Evolutionary conservation across 768 basidiomycete genomes (phyloP).

Genomic region (Cantharellus cinnabarinus): DNA sequence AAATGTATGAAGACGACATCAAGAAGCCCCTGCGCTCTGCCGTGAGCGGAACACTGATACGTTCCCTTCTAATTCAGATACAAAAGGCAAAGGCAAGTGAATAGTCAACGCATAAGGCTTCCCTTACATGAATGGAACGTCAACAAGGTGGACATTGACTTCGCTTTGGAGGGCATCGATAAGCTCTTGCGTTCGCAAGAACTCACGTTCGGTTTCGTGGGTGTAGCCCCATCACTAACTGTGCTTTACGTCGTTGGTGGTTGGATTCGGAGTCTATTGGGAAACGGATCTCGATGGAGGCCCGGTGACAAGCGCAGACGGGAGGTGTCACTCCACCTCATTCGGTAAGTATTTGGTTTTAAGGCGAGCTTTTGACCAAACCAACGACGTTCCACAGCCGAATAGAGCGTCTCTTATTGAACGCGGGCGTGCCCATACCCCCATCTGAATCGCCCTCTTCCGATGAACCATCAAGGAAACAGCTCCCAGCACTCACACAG

Average conservation of each 20-base stretch:
- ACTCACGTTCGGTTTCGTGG: slow-evolving; percentile 90
- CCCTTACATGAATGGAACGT: neutral
- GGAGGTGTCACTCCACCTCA: slow-evolving; percentile 42
- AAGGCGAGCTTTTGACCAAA: no score
- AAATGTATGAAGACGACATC: slow-evolving; percentile 84
- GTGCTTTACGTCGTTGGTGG: slow-evolving; percentile 51
- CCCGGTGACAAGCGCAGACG: slow-evolving; percentile 39
- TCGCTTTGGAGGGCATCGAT: slow-evolving; percentile 79
- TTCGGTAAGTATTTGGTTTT: slow-evolving; percentile 27
- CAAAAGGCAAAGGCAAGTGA: slow-evolving; percentile 78
- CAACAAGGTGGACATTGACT: slow-evolving; percentile 69
- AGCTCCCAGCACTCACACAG: slow-evolving; percentile 33
- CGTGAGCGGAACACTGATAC: slow-evolving; percentile 55
- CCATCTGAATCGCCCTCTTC: neutral
- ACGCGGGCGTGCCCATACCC: neutral
- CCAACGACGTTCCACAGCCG: slow-evolving; percentile 26
- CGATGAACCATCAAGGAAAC: slow-evolving; percentile 8
- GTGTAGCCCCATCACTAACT: slow-evolving; percentile 74
- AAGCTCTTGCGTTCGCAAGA: slow-evolving; percentile 86
- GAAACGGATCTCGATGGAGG: slow-evolving; percentile 28
- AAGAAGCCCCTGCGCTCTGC: slow-evolving; percentile 69
- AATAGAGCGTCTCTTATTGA: slow-evolving; percentile 14
- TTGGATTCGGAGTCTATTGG: slow-evolving; percentile 30
- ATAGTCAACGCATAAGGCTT: neutral
- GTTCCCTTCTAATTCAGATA: slow-evolving; percentile 76